Conservation (phyloP, 2,329 filamentous ascomycete genomes). For the Trichoderma aggressivum region DNA sequence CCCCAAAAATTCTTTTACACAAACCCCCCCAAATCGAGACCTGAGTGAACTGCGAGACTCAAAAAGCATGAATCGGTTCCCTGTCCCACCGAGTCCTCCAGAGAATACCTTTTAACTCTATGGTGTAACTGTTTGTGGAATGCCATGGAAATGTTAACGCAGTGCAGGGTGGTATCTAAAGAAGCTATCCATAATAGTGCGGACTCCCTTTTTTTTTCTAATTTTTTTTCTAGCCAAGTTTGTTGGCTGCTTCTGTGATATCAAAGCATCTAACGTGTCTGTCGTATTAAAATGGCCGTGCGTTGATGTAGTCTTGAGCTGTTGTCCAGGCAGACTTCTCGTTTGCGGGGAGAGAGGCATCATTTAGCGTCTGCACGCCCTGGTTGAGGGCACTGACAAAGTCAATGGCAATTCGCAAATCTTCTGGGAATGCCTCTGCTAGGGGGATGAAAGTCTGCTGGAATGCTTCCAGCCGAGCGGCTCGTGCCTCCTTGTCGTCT, state of each 20-base stretch:
- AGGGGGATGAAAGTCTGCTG: constrained; percentile 53
- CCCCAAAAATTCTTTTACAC: background rate
- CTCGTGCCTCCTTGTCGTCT: constrained; percentile 49
- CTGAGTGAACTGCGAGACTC: background rate
- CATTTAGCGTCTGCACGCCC: constrained; percentile 53
- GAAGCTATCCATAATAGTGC: constrained; percentile 16
- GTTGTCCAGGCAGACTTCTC: constrained; percentile 54
- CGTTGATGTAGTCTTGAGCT: constrained; percentile 52
- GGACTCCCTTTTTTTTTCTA: background rate
- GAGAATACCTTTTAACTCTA: constrained; percentile 12
- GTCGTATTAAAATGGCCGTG: constrained; percentile 37
- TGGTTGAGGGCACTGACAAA: constrained; percentile 58
- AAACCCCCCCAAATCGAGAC: background rate
- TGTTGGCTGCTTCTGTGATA: background rate
- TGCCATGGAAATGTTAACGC: constrained; percentile 8
- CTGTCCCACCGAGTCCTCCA: background rate
- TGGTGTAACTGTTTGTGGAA: constrained; percentile 6
- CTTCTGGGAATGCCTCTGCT: constrained; percentile 56
- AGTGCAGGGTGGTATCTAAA: constrained; percentile 17
- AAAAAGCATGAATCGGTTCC: background rate
- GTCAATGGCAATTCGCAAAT: constrained; percentile 54
- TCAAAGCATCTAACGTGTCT: background rate
- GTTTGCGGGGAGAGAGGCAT: constrained; percentile 43
- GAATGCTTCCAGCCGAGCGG: constrained; percentile 48
- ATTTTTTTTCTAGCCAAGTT: background rate